Percentiles rank a stretch among this genome's conserved stretches.
Evolutionary conservation across 352 stramenopile genomes (phyloP).

Genomic region (Aphanomyces astaci): DNA sequence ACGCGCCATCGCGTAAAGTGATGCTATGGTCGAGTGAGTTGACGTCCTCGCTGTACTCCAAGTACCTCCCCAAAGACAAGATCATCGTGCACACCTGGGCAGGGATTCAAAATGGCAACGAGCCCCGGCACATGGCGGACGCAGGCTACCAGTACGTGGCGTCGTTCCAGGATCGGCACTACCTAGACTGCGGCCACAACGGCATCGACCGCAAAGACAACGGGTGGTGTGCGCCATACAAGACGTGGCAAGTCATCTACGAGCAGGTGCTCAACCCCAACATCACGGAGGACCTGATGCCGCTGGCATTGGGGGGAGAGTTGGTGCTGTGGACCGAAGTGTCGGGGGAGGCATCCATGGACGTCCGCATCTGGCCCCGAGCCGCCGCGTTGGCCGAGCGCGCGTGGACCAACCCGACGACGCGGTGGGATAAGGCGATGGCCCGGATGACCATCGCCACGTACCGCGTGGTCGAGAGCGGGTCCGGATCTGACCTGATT

Average conservation of each 20-base stretch:
- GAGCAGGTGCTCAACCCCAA: background rate
- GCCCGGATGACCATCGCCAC: slow-evolving; percentile 10
- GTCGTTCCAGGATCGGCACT: slow-evolving; percentile 4
- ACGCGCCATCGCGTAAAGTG: background rate
- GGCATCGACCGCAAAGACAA: background rate
- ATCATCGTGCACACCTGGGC: slow-evolving; percentile 3
- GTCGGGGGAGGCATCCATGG: background rate
- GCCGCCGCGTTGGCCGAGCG: slow-evolving; percentile 16
- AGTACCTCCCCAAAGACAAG: slow-evolving; percentile 10
- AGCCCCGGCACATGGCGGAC: background rate
- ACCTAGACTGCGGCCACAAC: slow-evolving; percentile 12
- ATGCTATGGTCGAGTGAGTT: slow-evolving; percentile 5
- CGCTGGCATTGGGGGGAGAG: background rate
- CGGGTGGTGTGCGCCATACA: slow-evolving; percentile 13
- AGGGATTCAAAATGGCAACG: background rate
- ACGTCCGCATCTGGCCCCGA: slow-evolving; percentile 17
- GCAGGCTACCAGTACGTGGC: background rate
- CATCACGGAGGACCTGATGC: background rate
- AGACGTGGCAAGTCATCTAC: slow-evolving; percentile 19
- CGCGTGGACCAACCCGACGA: slow-evolving; percentile 20
- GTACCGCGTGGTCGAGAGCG: slow-evolving; percentile 14
- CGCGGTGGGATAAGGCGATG: slow-evolving; percentile 17
- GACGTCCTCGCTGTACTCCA: background rate
- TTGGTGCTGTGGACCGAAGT: slow-evolving; percentile 22
- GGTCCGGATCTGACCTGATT: slow-evolving; percentile 1